Base-by-base conservation (phyloP, 1,139 yeast genomes). In the Lizanozyma gosingica region DNA sequence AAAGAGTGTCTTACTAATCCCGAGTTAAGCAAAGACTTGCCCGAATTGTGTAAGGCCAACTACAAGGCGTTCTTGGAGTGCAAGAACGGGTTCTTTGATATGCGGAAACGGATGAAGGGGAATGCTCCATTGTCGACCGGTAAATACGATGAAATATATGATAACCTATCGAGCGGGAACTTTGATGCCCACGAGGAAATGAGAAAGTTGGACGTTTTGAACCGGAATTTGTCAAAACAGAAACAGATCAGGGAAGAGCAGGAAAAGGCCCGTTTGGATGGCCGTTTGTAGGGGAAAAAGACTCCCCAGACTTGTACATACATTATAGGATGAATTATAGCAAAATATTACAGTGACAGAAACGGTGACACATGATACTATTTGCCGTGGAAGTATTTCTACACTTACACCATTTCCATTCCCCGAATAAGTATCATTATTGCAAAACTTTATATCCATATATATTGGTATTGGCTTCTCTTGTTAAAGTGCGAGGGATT, bases 41-140 rank as follows among this genome's bases (percentile, higher is more conserved):
- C 98, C 1, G 95, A 86, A 56, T 73, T 88, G 40, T 92, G 98
- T 55, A 73, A 81, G 39, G 88, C 94, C 27, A 87, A 86, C 52
- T 77, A 90, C 66, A 73, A 78, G 50, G 84, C 95, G 11, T 92
- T 86, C 55, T 68, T 88, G 71, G 95, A 90, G 46, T 92, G 97
- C 64, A 84, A 82, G 47, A 73, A 78, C 52, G 95, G 95, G 14
- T 76, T 78, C 54, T 80, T 85, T 44, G 96, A 88, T 54, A 87
- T 87, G 94, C 65, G 92, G 4, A 90, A 88, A 59, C 74, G 98
- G 50, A 85, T 92, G 67, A 73, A 86, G 56, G 98, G 98, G 6
- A 92, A 92, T 55, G 98, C 94, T 1, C 90, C 97, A 0, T 62
- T 86, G 38, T 86, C 96, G 8, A 85, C 95, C 2, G 98, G 98